Conservation (phyloP, 2,329 filamentous ascomycete genomes). For the Verticillium klebahnii region DNA sequence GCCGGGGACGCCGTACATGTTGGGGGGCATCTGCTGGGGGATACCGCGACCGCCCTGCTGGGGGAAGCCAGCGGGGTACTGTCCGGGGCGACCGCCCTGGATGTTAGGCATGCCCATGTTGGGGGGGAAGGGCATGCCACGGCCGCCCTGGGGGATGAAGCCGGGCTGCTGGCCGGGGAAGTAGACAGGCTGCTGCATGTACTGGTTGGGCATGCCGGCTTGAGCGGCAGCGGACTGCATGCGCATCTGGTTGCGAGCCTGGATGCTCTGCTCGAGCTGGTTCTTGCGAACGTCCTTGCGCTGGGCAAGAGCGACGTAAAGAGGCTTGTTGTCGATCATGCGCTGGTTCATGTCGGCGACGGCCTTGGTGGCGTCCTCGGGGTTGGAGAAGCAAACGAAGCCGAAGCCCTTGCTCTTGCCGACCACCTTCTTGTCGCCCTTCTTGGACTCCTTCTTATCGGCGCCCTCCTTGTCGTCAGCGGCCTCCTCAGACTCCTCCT, state of each 20-base stretch:
- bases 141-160: slow-evolving; percentile 58
- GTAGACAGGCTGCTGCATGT: slow-evolving; percentile 87
- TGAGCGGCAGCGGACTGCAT: slow-evolving; percentile 96
- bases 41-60: slow-evolving; percentile 85
- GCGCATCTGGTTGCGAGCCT: slow-evolving; percentile 96
- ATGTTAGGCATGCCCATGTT: slow-evolving; percentile 64
- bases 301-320: slow-evolving; percentile 97
- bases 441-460: slow-evolving; percentile 57
- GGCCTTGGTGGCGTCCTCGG: slow-evolving; percentile 97
- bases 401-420: slow-evolving; percentile 99
- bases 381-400: slow-evolving; percentile 99
- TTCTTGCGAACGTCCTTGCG: slow-evolving; percentile 99
- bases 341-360: slow-evolving; percentile 99
- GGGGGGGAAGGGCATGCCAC: slow-evolving; percentile 64
- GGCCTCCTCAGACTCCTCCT: slow-evolving; percentile 40
- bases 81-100: slow-evolving; percentile 77
- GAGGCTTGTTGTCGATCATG: slow-evolving; percentile 94
- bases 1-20: slow-evolving; percentile 75
- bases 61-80: slow-evolving; percentile 77
- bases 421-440: slow-evolving; percentile 55
- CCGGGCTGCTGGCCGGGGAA: slow-evolving; percentile 73
- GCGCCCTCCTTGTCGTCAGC: slow-evolving; percentile 39
- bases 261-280: slow-evolving; percentile 98
- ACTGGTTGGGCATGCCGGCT: slow-evolving; percentile 81
- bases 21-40: slow-evolving; percentile 81